Base-by-base conservation (phyloP, 2,329 filamentous ascomycete genomes). In the Parascedosporium putredinis region DNA sequence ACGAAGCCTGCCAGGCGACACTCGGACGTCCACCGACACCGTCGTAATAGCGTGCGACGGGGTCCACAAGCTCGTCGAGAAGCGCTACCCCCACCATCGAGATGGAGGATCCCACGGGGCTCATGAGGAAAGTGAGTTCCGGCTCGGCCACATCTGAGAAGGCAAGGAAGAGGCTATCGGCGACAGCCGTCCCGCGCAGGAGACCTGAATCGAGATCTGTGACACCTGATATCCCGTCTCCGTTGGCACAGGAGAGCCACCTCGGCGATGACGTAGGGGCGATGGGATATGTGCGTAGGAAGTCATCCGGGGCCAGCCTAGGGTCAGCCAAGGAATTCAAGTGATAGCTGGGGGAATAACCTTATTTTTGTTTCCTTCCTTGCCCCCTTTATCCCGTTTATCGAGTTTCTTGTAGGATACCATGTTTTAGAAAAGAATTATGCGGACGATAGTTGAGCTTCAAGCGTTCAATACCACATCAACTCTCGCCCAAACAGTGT, bases 171-270 rank as follows among this genome's bases (percentile, higher is more conserved):
- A 78, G 75, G 63, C 63, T 69, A 40, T 60, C 68, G 8, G 67
- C 72, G 4, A 18, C 48, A 7, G 57, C 62, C 10, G 60, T 62
- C 25, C 62, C 68, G 22, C 69, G 67, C 53, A 73, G 68, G 58
- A 66, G 74, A 29, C 62, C 70, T 0, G 75, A 79, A 44, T 72
- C 71, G 3, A 63, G 76, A 47, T 78, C 75, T 4, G 67, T 74
- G 2, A 78, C 76, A 3, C 76, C 76, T 1, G 76, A 80, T 38
- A 67, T 68, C 16, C 66, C 75, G 4, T 79, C 76, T 3, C 76
- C 75, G 3, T 59, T 80, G 52, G 71, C 73, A 5, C 67, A 65
- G 47, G 74, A 75, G 16, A 49, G 47, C 10, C 18, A 18, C 14
- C 23, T 22, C 9, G 36, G 47, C n/a, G 24, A 38, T n/a, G 47